Evolutionary conservation across 108 stramenopile species (phyloP).

Genomic region (Mayamaea pseudoterrestris): DNA sequence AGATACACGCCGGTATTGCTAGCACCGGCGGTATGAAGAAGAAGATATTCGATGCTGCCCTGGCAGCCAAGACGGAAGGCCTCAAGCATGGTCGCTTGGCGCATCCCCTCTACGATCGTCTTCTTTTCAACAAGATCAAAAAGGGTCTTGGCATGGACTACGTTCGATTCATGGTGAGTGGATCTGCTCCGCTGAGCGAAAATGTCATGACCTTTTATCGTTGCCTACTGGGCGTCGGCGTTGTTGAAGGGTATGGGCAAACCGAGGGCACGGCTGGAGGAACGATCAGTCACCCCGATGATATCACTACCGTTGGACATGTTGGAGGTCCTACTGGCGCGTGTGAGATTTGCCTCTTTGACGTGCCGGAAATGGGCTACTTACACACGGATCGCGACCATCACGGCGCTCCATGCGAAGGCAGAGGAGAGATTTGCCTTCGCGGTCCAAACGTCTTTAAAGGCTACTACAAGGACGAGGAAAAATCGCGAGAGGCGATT

Average conservation of each 20-base stretch:
- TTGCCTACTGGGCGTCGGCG: constrained; percentile 75
- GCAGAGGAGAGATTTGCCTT: constrained; percentile 91
- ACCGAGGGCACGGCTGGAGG: constrained; percentile 86
- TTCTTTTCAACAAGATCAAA: constrained; percentile 90
- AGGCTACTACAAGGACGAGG: constrained; percentile 95
- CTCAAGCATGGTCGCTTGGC: constrained; percentile 42
- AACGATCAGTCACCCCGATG: constrained; percentile 49
- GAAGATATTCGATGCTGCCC: constrained; percentile 81
- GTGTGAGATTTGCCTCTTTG: constrained; percentile 73
- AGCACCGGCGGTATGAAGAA: constrained; percentile 82
- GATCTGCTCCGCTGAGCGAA: constrained; percentile 84
- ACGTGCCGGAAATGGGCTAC: constrained; percentile 96
- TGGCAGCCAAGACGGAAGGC: constrained; percentile 71
- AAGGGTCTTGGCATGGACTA: constrained; percentile 83
- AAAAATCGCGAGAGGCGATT: constrained; percentile 86
- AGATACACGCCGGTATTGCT: constrained; percentile 76
- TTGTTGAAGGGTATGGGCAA: constrained; percentile 95
- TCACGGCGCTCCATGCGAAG: constrained; percentile 65
- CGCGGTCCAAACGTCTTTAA: constrained; percentile 88
- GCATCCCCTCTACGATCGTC: constrained; percentile 83
- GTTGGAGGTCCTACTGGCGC: constrained; percentile 84
- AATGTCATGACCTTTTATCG: constrained; percentile 90
- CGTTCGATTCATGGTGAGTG: constrained; percentile 76
- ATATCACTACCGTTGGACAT: constrained; percentile 81
- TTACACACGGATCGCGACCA: constrained; percentile 70